Conservation (phyloP, 2,329 filamentous ascomycete genomes). For the Myriosclerotinia scirpicola region DNA sequence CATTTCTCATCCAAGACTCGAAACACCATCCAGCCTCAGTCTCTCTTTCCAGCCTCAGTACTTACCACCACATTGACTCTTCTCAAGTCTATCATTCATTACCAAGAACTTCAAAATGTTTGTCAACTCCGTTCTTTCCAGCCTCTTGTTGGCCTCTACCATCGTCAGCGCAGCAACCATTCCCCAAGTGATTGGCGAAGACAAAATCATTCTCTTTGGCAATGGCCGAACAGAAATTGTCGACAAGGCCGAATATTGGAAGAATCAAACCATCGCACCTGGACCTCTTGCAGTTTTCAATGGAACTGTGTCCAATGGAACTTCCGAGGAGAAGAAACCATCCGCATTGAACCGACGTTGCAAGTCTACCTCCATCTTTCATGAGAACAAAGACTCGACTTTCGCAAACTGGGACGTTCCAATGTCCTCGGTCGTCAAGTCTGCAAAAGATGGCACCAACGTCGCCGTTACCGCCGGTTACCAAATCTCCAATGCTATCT, state of each 20-base stretch:
- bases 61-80: not conserved
- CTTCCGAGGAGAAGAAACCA: not conserved
- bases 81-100: not conserved
- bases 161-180: conserved; percentile 1
- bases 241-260: conserved; percentile 14
- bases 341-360: not conserved
- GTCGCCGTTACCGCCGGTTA: conserved; percentile 8
- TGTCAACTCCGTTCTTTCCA: conserved; percentile 2
- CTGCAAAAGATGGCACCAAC: not conserved
- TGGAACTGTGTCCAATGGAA: not conserved
- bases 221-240: conserved; percentile 16
- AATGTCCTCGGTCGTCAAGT: conserved; percentile 12
- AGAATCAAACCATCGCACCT: not conserved
- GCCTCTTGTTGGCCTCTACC: conserved; percentile 16
- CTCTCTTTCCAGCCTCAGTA: no score
- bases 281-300: not conserved
- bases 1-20: not conserved
- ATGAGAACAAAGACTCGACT: not conserved
- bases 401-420: conserved; percentile 17
- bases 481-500: not conserved
- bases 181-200: not conserved
- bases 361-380: not conserved
- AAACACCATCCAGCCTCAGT: conserved; percentile 9
- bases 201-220: conserved; percentile 14
- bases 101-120: conserved; percentile 4